Evolutionary conservation across 805 yeast genomes (phyloP).

Genomic region (Wickerhamomyces ciferrii): DNA sequence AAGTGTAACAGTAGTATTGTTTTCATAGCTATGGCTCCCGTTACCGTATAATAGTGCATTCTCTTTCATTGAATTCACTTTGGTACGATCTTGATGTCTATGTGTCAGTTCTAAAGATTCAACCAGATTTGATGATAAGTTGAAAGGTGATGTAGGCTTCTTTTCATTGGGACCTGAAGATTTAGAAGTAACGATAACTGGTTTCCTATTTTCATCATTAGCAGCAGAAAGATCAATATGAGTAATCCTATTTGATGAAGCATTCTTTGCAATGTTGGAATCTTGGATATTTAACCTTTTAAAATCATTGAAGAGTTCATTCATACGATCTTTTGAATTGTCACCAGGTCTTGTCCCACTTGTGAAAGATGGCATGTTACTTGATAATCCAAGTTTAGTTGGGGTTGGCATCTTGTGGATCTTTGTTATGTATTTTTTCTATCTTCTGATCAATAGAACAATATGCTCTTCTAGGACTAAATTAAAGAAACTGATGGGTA

Average conservation of each 20-base stretch:
- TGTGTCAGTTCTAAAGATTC: too few relatives aligned
- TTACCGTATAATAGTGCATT: background rate
- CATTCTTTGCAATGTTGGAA: background rate
- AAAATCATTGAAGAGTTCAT: constrained; percentile 21
- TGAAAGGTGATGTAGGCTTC: too few relatives aligned
- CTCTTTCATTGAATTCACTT: background rate
- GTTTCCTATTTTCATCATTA: constrained; percentile 1
- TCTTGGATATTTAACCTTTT: constrained; percentile 11
- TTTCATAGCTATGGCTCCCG: background rate
- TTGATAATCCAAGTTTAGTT: too few relatives aligned
- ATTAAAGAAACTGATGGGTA: too few relatives aligned
- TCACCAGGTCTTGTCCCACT: background rate
- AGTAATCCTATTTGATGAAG: constrained; percentile 10
- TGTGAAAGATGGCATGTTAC: too few relatives aligned
- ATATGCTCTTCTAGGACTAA: too few relatives aligned
- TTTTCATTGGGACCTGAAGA: too few relatives aligned
- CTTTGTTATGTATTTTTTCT: too few relatives aligned
- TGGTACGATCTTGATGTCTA: background rate
- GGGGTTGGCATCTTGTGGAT: too few relatives aligned
- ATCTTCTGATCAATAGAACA: too few relatives aligned
- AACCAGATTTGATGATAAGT: too few relatives aligned
- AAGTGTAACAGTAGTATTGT: constrained; percentile 25
- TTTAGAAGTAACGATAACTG: background rate
- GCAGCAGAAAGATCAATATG: constrained; percentile 9
- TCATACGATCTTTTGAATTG: constrained; percentile 19